phyloP scores from a whole-genome alignment of 768 basidiomycete species.

The Tylopilus intermedius region DNA sequence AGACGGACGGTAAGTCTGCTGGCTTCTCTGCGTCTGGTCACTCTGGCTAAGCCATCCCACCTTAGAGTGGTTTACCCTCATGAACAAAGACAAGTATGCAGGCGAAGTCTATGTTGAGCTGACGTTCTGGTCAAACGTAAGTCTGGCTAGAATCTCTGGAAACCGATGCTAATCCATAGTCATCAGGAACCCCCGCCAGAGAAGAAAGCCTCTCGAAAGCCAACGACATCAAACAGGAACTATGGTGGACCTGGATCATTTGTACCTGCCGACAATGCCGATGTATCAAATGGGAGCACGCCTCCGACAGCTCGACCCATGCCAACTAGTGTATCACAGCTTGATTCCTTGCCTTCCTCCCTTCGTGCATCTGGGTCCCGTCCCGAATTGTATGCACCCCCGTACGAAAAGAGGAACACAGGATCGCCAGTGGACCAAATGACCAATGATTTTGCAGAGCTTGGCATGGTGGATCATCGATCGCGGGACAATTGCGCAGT shows the following conservation, averaged over 20 bases:
- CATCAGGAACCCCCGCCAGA: conserved; percentile 74
- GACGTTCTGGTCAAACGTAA: conserved; percentile 93
- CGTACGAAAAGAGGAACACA: conserved; percentile 55
- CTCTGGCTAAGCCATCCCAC: conserved; percentile 10
- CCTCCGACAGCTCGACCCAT: conserved; percentile 6
- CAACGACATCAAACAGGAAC: conserved; percentile 48
- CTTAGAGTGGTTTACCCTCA: conserved; percentile 90
- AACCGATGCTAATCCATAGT: conserved; percentile 5
- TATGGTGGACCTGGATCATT: conserved; percentile 81
- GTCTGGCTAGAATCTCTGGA: conserved; percentile 21
- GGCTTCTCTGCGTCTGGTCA: background rate
- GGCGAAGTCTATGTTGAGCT: conserved; percentile 96
- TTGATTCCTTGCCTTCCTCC: conserved; percentile 55
- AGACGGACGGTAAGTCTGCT: conserved; percentile 79
- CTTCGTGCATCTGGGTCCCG: conserved; percentile 58
- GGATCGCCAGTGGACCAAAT: conserved; percentile 47
- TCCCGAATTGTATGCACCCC: conserved; percentile 68
- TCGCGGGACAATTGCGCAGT: conserved; percentile 61
- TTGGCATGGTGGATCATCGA: conserved; percentile 48
- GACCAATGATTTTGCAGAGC: conserved; percentile 62
- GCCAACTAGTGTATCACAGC: conserved; percentile 28
- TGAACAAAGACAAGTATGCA: conserved; percentile 86
- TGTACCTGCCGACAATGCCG: conserved; percentile 43
- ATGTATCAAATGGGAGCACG: conserved; percentile 23
- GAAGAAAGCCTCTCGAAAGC: conserved; percentile 53